Percentiles rank a stretch among this genome's conserved stretches.
Evolutionary conservation across 371 early-diverging fungal genomes (phyloP).

Genomic region (Circinella minor): DNA sequence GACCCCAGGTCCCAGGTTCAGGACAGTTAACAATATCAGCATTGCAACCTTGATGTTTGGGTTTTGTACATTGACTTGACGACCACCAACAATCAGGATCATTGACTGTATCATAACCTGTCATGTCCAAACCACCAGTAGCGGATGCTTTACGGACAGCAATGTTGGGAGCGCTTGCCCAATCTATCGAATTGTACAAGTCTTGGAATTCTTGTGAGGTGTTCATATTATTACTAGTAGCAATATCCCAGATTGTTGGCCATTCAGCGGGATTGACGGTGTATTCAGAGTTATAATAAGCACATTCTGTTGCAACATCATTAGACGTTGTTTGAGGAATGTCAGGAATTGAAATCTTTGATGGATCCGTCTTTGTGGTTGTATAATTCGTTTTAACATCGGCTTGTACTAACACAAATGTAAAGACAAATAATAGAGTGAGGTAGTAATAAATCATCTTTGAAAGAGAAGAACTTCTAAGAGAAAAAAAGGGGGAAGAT

Average conservation of each 20-base stretch:
- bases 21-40: slow-evolving; percentile 43
- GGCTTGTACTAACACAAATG: slow-evolving; percentile 7
- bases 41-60: slow-evolving; percentile 38
- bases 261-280: slow-evolving; percentile 41
- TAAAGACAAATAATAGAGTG: not conserved
- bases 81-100: slow-evolving; percentile 61
- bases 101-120: slow-evolving; percentile 33
- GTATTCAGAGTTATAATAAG: slow-evolving; percentile 27
- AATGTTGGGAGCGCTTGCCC: slow-evolving; percentile 48
- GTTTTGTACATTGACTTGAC: slow-evolving; percentile 41
- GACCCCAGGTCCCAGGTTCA: slow-evolving; percentile 50
- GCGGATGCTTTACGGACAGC: slow-evolving; percentile 32
- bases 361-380: slow-evolving; percentile 29
- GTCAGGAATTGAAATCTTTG: slow-evolving; percentile 30
- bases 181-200: slow-evolving; percentile 52
- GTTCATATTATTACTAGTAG: slow-evolving; percentile 55
- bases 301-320: slow-evolving; percentile 30
- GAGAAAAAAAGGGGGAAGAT: not conserved
- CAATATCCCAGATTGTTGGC: slow-evolving; percentile 52
- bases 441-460: slow-evolving; percentile 2
- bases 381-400: slow-evolving; percentile 25
- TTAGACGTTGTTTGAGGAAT: slow-evolving; percentile 36
- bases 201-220: slow-evolving; percentile 42
- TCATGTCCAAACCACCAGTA: slow-evolving; percentile 37
- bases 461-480: not conserved